These are phyloP conservation scores for Neostapfia colusana DNA, from an alignment of 176 grass and related monocot species.

Conservation along the genomic window DNA sequence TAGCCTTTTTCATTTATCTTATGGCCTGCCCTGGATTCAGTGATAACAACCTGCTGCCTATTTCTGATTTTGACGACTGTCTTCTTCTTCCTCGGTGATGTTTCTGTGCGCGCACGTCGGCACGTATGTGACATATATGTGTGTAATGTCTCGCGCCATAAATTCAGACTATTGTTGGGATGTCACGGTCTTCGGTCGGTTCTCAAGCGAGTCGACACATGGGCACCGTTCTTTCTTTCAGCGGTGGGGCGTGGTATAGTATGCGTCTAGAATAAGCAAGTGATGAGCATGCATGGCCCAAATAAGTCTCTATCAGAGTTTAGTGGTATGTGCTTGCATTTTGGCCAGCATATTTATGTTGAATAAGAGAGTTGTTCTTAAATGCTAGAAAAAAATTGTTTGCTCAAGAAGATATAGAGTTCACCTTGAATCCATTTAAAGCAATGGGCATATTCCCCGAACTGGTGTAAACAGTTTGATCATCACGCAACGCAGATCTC, in stretches of 20 bases:
- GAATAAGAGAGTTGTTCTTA: too few relatives aligned
- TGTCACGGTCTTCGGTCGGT: background rate
- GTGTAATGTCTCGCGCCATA: background rate
- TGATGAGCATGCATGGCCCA: background rate
- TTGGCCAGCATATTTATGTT: background rate
- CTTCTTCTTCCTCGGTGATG: background rate
- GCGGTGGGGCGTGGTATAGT: conserved; percentile 10
- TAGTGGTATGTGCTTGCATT: background rate
- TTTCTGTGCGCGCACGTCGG: background rate
- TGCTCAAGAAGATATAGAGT: too few relatives aligned
- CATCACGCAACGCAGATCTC: too few relatives aligned
- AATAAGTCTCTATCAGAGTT: conserved; percentile 10
- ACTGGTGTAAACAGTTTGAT: too few relatives aligned
- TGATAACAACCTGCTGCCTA: background rate
- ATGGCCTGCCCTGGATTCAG: background rate
- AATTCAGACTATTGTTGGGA: conserved; percentile 6
- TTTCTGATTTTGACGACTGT: background rate
- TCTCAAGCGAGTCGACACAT: background rate
- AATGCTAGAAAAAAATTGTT: too few relatives aligned
- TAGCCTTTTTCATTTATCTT: too few relatives aligned
- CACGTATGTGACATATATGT: too few relatives aligned
- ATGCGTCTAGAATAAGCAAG: background rate
- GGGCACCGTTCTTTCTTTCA: background rate
- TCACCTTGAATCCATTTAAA: too few relatives aligned
- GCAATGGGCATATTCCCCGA: too few relatives aligned